Conservation (phyloP, 495 filamentous ascomycete species). For the Aspergillus ostianus region DNA sequence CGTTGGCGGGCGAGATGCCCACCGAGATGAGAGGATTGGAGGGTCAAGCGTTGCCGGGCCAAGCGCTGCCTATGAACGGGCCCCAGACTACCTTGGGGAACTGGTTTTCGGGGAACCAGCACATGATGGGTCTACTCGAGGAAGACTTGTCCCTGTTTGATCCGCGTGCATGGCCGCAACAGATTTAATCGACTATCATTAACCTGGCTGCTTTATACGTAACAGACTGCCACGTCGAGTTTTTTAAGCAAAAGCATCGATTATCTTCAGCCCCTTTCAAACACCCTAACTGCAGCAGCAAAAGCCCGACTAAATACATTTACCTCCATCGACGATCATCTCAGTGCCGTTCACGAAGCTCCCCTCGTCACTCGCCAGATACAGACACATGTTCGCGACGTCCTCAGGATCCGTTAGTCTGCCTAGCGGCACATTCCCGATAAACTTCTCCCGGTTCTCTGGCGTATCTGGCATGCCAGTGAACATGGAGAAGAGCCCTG, state of each 20-base stretch:
- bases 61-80: constrained; percentile 14
- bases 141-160: constrained; percentile 57
- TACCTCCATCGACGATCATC: constrained; percentile 41
- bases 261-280: background rate
- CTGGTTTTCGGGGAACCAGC: constrained; percentile 67
- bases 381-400: constrained; percentile 64
- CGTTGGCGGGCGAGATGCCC: constrained; percentile 6
- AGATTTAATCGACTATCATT: background rate
- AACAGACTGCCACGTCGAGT: background rate
- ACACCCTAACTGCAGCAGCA: background rate
- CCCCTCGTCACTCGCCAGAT: constrained; percentile 65
- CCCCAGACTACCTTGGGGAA: constrained; percentile 52
- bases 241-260: background rate
- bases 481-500: constrained; percentile 64
- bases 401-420: constrained; percentile 62
- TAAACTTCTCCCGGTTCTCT: constrained; percentile 67
- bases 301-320: constrained; percentile 26
- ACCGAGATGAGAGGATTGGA: constrained; percentile 13
- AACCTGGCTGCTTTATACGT: background rate
- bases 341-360: constrained; percentile 66
- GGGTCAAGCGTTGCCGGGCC: constrained; percentile 10
- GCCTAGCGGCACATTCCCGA: constrained; percentile 64
- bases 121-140: constrained; percentile 63
- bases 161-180: constrained; percentile 20
- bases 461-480: constrained; percentile 64